Evolutionary conservation across 208 protist species (phyloP).

Genomic region (Naegleria lovaniensis): DNA sequence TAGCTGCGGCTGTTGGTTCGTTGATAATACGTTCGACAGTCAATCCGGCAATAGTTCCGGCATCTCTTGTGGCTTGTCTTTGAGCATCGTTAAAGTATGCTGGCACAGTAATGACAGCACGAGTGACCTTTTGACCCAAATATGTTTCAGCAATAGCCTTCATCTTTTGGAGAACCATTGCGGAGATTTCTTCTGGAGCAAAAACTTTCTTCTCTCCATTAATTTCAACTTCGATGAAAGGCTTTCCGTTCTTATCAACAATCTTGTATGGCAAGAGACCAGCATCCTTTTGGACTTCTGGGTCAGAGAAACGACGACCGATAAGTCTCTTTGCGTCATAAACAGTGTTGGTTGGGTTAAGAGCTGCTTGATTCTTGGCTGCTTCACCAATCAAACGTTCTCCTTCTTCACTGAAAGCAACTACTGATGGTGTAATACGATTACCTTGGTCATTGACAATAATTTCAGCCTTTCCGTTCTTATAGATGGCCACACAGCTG

Average conservation of each 20-base stretch:
- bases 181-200: conserved; percentile 87
- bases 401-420: conserved; percentile 90
- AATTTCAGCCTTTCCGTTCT: conserved; percentile 89
- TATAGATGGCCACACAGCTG: conserved; percentile 89
- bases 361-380: conserved; percentile 83
- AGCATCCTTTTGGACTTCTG: conserved; percentile 83
- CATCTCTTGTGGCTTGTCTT: conserved; percentile 86
- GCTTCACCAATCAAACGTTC: conserved; percentile 91
- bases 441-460: conserved; percentile 99
- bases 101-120: conserved; percentile 83
- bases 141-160: conserved; percentile 82
- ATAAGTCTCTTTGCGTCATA: conserved; percentile 85
- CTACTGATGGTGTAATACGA: conserved; percentile 96
- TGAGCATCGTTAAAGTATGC: conserved; percentile 89
- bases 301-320: conserved; percentile 63
- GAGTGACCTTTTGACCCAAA: conserved; percentile 59
- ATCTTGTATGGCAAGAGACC: conserved; percentile 90
- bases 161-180: conserved; percentile 93
- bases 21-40: conserved; percentile 90
- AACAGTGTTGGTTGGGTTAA: conserved; percentile 82
- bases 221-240: conserved; percentile 59
- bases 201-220: conserved; percentile 50
- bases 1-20: conserved; percentile 88
- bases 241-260: conserved; percentile 71
- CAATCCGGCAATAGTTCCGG: conserved; percentile 80